Percentiles rank a stretch among this genome's conserved stretches.
phyloP scores from a whole-genome alignment of 805 yeast species.

The Yarrowia sp. region DNA sequence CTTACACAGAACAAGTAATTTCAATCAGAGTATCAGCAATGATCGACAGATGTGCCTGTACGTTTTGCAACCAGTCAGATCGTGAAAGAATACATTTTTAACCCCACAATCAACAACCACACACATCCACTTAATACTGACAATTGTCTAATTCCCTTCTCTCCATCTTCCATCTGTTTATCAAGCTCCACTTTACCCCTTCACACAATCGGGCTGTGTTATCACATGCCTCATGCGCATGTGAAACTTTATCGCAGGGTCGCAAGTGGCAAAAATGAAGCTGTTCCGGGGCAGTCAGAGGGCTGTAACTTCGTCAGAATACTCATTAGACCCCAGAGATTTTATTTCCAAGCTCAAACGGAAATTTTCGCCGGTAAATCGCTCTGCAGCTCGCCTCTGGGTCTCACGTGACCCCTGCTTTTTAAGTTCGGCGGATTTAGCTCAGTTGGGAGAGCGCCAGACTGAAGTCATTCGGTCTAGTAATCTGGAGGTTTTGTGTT shows the following conservation, averaged over 20 bases:
- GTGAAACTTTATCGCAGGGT: constrained; percentile 5
- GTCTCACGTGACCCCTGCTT: background rate
- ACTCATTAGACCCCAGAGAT: background rate
- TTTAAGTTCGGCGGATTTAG: constrained; percentile 43
- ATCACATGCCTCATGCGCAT: constrained; percentile 18
- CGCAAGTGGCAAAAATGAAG: too few relatives aligned
- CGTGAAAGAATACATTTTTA: too few relatives aligned
- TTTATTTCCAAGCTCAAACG: background rate
- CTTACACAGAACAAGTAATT: too few relatives aligned
- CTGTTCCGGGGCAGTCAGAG: background rate
- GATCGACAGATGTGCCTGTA: too few relatives aligned
- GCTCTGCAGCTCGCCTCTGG: background rate
- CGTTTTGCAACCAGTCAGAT: too few relatives aligned
- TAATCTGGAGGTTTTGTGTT: constrained; percentile 81
- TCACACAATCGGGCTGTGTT: constrained; percentile 31
- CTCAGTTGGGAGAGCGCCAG: constrained; percentile 54
- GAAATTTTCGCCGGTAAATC: background rate
- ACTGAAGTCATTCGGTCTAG: constrained; percentile 46
- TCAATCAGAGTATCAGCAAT: too few relatives aligned
- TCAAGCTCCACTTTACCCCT: constrained; percentile 9
- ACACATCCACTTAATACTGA: background rate
- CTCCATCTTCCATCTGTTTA: background rate
- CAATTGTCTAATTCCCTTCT: too few relatives aligned
- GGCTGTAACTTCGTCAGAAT: background rate
- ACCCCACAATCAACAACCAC: too few relatives aligned